Evolutionary conservation across 202 grass and related monocot species (phyloP).

Genomic region (Dendrocalamus latiflorus): DNA sequence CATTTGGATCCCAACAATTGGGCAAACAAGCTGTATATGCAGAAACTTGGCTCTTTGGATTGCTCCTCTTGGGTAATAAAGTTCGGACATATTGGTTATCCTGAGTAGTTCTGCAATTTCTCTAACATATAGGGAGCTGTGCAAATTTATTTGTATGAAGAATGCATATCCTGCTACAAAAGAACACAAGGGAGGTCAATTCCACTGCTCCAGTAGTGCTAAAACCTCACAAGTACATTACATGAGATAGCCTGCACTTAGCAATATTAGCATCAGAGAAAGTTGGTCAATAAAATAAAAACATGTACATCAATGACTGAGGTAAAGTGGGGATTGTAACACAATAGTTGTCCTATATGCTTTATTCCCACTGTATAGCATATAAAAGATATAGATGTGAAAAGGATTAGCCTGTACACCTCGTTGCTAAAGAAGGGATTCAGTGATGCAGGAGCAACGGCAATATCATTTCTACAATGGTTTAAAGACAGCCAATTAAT

Average conservation of each 20-base stretch:
- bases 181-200: background rate
- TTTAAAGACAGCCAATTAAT: slow-evolving; percentile 8
- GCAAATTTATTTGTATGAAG: background rate
- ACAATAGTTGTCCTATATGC: background rate
- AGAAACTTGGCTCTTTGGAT: background rate
- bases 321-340: background rate
- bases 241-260: background rate
- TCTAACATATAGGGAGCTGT: too few species aligned
- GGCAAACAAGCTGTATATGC: background rate
- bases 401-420: background rate
- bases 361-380: background rate
- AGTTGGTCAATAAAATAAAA: background rate
- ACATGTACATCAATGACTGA: background rate
- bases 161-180: background rate
- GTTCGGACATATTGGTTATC: background rate
- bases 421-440: slow-evolving; percentile 7
- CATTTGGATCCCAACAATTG: background rate
- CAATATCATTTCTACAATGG: background rate
- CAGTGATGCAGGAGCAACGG: background rate
- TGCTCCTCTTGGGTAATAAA: background rate
- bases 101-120: background rate
- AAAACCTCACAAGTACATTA: background rate
- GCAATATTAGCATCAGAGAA: background rate
- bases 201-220: background rate
- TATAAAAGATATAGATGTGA: background rate